Evolutionary conservation across 2,329 filamentous ascomycete genomes (phyloP).

Genomic region (Ophiostoma himal-ulmi): DNA sequence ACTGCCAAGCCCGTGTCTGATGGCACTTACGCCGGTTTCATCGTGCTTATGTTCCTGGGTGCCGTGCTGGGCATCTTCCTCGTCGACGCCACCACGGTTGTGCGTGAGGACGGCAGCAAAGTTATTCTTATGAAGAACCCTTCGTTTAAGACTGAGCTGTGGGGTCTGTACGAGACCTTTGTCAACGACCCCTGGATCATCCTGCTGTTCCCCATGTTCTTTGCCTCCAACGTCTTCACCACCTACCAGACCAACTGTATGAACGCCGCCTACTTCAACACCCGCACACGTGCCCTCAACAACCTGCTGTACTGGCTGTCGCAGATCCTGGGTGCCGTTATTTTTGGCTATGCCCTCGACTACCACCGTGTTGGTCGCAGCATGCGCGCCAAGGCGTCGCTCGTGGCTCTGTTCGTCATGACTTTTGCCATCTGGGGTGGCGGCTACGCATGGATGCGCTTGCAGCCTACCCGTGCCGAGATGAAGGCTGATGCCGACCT

Average conservation of each 20-base stretch:
- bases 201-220: slow-evolving; percentile 74
- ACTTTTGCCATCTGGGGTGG: slow-evolving; percentile 79
- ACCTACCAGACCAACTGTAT: slow-evolving; percentile 68
- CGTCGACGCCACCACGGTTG: slow-evolving; percentile 63
- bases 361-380: slow-evolving; percentile 53
- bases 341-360: slow-evolving; percentile 70
- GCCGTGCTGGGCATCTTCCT: slow-evolving; percentile 64
- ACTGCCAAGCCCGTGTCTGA: slow-evolving; percentile 39
- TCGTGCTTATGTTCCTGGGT: slow-evolving; percentile 29
- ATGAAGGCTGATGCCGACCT: slow-evolving; percentile 26
- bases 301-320: slow-evolving; percentile 71
- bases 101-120: slow-evolving; percentile 69
- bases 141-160: slow-evolving; percentile 72
- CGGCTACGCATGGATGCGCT: slow-evolving; percentile 69
- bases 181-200: slow-evolving; percentile 65
- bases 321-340: slow-evolving; percentile 69
- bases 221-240: slow-evolving; percentile 74
- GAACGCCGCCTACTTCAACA: slow-evolving; percentile 65
- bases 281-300: slow-evolving; percentile 68
- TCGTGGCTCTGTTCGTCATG: slow-evolving; percentile 56
- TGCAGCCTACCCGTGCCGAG: slow-evolving; percentile 48
- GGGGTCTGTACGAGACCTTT: slow-evolving; percentile 70
- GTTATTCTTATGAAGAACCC: slow-evolving; percentile 90
- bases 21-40: slow-evolving; percentile 29
- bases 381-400: slow-evolving; percentile 59